Percentiles rank a stretch among this genome's conserved stretches.
Evolutionary conservation across 257 asterid species (phyloP).

Genomic region (Solanum bukasovii): DNA sequence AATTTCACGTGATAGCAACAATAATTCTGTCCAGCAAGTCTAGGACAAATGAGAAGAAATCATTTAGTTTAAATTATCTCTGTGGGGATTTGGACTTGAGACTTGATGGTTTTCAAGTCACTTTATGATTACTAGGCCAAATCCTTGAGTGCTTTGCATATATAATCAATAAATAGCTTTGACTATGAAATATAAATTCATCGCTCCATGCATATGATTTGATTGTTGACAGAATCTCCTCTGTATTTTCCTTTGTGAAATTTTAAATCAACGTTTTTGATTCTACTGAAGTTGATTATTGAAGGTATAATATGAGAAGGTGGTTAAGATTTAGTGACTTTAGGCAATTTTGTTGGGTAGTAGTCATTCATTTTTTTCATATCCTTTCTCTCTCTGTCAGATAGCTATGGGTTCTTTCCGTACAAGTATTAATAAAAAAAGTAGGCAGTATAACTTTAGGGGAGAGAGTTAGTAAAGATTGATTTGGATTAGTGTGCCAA

Average conservation of each 20-base stretch:
- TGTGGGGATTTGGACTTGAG: not conserved
- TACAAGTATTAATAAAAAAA: not conserved
- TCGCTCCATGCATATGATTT: not conserved
- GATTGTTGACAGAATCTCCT: not conserved
- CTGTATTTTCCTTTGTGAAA: not conserved
- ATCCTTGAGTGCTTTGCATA: not conserved
- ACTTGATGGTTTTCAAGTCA: not conserved
- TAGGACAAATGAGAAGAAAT: not conserved
- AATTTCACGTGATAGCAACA: not conserved
- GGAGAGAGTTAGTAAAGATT: not conserved
- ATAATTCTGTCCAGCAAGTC: not conserved
- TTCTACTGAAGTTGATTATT: not conserved
- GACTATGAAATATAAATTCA: not conserved
- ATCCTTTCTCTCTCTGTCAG: not conserved
- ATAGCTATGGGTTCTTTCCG: not conserved
- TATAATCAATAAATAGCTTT: not conserved
- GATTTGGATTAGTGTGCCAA: not conserved
- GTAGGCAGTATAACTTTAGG: not conserved
- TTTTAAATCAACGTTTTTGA: not conserved
- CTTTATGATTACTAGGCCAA: not conserved
- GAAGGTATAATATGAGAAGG: not conserved
- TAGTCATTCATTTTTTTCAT: not conserved
- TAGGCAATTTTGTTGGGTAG: not conserved
- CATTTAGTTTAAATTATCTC: not conserved
- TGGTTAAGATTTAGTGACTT: not conserved